Evolutionary conservation across 2,329 filamentous ascomycete species (phyloP).

Genomic region (Ophiostoma sp.): DNA sequence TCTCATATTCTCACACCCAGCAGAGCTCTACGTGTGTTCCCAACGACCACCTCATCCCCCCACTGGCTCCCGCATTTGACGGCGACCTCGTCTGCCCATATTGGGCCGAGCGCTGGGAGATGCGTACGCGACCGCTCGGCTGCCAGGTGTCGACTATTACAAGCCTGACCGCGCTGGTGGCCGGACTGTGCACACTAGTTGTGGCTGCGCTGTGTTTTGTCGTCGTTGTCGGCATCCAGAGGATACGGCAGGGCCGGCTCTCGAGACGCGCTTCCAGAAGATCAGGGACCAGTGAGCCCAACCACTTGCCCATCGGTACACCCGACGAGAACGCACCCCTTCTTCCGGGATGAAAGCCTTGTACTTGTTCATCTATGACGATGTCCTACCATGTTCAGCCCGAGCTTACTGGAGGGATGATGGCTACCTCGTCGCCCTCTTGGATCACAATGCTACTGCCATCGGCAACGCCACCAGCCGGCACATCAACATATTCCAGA

Average conservation of each 20-base stretch:
- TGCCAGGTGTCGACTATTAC: conserved; percentile 42
- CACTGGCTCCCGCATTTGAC: conserved; percentile 48
- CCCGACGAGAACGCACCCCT: not conserved
- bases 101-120: conserved; percentile 43
- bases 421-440: conserved; percentile 75
- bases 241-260: not conserved
- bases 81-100: conserved; percentile 47
- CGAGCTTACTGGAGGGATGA: conserved; percentile 84
- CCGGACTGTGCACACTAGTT: not conserved
- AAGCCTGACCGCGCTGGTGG: conserved; percentile 31
- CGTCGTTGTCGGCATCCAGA: not conserved
- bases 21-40: conserved; percentile 35
- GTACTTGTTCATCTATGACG: not conserved
- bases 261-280: no score
- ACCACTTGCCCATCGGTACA: not conserved
- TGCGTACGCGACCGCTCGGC: conserved; percentile 37
- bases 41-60: conserved; percentile 41
- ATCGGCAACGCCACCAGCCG: conserved; percentile 38
- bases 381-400: conserved; percentile 48
- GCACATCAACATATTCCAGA: conserved; percentile 70
- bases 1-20: not conserved
- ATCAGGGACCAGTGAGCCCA: no score
- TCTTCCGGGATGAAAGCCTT: not conserved
- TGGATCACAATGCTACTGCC: conserved; percentile 48
- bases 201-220: not conserved